Base-by-base conservation (phyloP, 345 rosid species). In the Arabis hirsuta region DNA sequence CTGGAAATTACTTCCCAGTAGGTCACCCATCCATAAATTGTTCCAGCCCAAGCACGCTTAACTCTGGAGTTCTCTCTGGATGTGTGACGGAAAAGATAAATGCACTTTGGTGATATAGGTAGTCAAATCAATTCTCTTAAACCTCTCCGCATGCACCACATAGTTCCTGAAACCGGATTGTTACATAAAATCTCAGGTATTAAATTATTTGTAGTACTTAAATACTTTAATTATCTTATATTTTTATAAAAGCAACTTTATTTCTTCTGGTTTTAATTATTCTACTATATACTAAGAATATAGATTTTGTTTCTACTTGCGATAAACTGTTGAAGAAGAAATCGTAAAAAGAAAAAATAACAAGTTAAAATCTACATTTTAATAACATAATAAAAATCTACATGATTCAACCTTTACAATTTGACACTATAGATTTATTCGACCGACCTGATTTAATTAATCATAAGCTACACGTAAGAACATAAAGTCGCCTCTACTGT, bases 371-470 rank as follows among this genome's bases (percentile, higher is more conserved):
- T 55, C 29, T 34, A 69, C 36, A 68, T 45, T 60, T 24, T 53
- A 12, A 19, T 69, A 19, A 39, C 3, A 36, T 36, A 32, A 55
- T 43, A 22, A 9, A 76, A 76, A 76, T 76, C 72, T 42, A 71
- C 80, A 71, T 77, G 72, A 65, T 76, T 76, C 80, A 76, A 76
- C 76, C 67, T 65, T 76, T 65, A 65, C 48, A 24, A 57, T 69
- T 76, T 76, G 80, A 77, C 31, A 11, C 48, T 50, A 64, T 57
- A 55, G 44, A 64, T 65, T 53, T 77, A 77, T 77, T 77, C 76
- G 68, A 77, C 80, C 80, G 76, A 71, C 76, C 56, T 71, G 62
- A 71, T 77, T 71, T 65, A 72, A 77, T 77, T 71, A 65, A 77
- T 71, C 72, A 71, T 77, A 71, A 12, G 32, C 62, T 24, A 71